Evolutionary conservation across 768 basidiomycete species (phyloP), one percentile per base, ranked within the genome.

Genomic region (Amylocystis lapponica): DNA sequence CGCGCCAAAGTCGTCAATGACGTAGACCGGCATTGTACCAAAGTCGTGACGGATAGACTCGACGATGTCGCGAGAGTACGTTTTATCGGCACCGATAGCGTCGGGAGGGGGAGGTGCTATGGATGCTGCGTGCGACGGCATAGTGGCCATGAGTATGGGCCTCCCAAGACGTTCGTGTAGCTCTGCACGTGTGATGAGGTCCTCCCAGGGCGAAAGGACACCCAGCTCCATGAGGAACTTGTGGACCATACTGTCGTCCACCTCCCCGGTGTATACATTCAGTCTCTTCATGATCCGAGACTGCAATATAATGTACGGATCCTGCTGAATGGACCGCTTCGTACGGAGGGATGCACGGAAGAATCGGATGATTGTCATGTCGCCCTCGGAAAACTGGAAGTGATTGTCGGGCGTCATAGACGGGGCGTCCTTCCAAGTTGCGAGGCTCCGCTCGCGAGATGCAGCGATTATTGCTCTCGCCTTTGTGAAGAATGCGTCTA

Each of bases 11-110:
- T 90, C 87, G 56, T 99, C 96, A 42, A 99, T 81, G 16, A 94
- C 83, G 60, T 83, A 98, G 4, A 91, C 88, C 0, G 78, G 78
- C 49, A 84, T 56, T 47, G 82, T 57, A 20, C 87, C 90, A 62
- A 92, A 95, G 60, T 97, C 94, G 56, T 88, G 85, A 3, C 94
- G 84, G 5, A 91, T 59, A 17, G 74, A 64, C 21, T 83, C 84
- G 39, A 84, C 68, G 0, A 76, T 72, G 56, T 96, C 92, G 2
- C 58, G 52, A 1, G 68, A 56, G 47, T 83, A 75, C 14, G 88
- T 71, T 47, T 88, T 86, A 48, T 83, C 72, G 1, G 76, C 78
- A 4, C 81, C 78, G 3, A 81, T n/a, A n/a, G n/a, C n/a, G n/a
- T n/a, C n/a, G n/a, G n/a, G 56, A 13, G 70, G 64, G 41, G 36